phyloP scores from a whole-genome alignment of 2,329 filamentous ascomycete genomes.

The Rhinocladiella mackenziei region DNA sequence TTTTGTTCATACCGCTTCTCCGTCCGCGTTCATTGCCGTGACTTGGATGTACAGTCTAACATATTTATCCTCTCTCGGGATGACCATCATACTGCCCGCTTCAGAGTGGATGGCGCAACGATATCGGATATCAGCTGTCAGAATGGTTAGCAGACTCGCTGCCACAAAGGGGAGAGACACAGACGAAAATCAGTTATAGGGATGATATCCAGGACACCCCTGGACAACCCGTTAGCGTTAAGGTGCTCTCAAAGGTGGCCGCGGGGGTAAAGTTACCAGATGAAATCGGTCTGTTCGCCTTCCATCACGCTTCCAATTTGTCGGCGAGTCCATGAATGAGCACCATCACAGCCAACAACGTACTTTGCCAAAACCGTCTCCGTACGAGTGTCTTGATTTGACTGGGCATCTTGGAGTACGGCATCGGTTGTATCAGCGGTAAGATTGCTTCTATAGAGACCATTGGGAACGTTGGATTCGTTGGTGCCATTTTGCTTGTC shows the following conservation, averaged over 20 bases:
- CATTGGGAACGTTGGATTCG: slow-evolving; percentile 42
- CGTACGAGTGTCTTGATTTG: slow-evolving; percentile 48
- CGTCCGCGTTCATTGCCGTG: slow-evolving; percentile 21
- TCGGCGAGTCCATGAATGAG: slow-evolving; percentile 61
- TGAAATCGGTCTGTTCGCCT: slow-evolving; percentile 49
- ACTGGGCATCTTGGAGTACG: slow-evolving; percentile 41
- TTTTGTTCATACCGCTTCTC: too few species aligned
- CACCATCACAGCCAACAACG: slow-evolving; percentile 65
- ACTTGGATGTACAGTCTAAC: slow-evolving; percentile 47
- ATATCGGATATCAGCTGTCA: slow-evolving; percentile 57
- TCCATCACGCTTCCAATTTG: slow-evolving; percentile 55
- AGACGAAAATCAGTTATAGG: slow-evolving; percentile 57
- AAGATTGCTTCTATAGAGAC: slow-evolving; percentile 59
- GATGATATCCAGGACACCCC: slow-evolving; percentile 50
- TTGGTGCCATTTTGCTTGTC: slow-evolving; percentile 43
- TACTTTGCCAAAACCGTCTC: slow-evolving; percentile 33
- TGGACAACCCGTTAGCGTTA: too few species aligned
- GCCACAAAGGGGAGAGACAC: too few species aligned
- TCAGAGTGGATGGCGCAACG: slow-evolving; percentile 57
- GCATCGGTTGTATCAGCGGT: slow-evolving; percentile 56
- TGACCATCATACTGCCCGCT: slow-evolving; percentile 60
- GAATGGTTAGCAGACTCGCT: too few species aligned
- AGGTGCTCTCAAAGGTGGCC: too few species aligned
- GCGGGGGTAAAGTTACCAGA: too few species aligned
- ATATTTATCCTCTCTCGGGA: slow-evolving; percentile 60